Percentiles rank a stretch among this genome's conserved stretches.
phyloP scores from a whole-genome alignment of 176 grass and related monocot species.

The Alloteropsis semialata region DNA sequence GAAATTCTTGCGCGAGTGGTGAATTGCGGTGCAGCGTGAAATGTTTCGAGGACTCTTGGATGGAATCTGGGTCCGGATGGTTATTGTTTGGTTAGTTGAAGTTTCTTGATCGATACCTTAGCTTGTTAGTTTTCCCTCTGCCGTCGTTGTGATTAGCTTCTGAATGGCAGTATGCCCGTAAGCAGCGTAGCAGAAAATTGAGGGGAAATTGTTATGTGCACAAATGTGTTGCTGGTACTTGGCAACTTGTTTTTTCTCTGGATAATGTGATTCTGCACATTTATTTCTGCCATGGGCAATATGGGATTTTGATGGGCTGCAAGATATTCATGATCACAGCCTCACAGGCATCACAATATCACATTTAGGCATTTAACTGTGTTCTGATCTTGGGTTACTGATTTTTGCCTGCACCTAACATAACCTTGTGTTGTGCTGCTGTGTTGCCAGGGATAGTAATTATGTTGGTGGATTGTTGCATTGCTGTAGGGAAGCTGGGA shows the following conservation, averaged over 20 bases:
- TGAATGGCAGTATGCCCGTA: not conserved
- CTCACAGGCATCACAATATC: not conserved
- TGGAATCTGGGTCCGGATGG: not conserved
- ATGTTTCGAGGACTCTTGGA: not conserved
- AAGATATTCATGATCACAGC: not conserved
- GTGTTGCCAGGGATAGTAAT: not conserved
- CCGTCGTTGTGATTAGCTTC: not conserved
- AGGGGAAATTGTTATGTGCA: not conserved
- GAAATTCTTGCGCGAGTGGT: too few relatives aligned
- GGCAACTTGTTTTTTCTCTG: not conserved
- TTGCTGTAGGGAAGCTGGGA: not conserved
- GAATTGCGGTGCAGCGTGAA: too few relatives aligned
- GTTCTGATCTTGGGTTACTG: not conserved
- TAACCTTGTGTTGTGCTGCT: not conserved
- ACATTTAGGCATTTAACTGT: not conserved
- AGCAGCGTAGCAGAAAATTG: not conserved
- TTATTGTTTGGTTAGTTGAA: conserved; percentile 17
- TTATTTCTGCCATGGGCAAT: not conserved
- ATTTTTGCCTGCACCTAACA: not conserved
- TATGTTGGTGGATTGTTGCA: not conserved
- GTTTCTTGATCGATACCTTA: not conserved
- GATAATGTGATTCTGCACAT: not conserved
- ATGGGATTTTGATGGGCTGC: not conserved
- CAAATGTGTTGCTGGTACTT: not conserved
- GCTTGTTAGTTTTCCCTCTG: not conserved